phyloP scores from a whole-genome alignment of 805 yeast species.

The Saturnispora saitoi region DNA sequence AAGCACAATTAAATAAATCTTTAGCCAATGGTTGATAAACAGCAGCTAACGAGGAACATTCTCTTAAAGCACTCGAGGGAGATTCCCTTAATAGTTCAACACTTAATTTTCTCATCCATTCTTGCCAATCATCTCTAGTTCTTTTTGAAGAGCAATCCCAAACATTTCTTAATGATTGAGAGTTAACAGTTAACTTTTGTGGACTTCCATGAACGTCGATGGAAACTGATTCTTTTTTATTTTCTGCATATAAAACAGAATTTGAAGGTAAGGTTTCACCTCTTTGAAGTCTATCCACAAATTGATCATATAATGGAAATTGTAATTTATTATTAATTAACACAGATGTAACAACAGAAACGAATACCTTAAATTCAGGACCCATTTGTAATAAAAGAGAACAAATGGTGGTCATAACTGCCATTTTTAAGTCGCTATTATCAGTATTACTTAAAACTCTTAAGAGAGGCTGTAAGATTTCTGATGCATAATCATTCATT shows the following conservation, averaged over 20 bases:
- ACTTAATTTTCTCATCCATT: slow-evolving; percentile 85
- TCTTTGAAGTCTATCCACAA: slow-evolving; percentile 67
- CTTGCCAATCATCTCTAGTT: slow-evolving; percentile 95
- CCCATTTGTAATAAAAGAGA: slow-evolving; percentile 75
- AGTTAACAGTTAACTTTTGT: slow-evolving; percentile 65
- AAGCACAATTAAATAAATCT: slow-evolving; percentile 88
- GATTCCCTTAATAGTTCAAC: slow-evolving; percentile 84
- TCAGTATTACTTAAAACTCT: slow-evolving; percentile 42
- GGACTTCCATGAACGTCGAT: slow-evolving; percentile 59
- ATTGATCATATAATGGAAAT: slow-evolving; percentile 67
- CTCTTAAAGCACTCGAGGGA: slow-evolving; percentile 89
- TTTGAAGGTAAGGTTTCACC: slow-evolving; percentile 83
- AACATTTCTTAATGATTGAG: slow-evolving; percentile 58
- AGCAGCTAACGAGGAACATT: slow-evolving; percentile 84
- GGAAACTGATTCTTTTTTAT: slow-evolving; percentile 34
- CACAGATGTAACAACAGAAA: slow-evolving; percentile 70
- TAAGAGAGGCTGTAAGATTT: slow-evolving; percentile 80
- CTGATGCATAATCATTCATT: slow-evolving; percentile 79
- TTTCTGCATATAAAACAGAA: slow-evolving; percentile 58
- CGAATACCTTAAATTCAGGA: slow-evolving; percentile 72
- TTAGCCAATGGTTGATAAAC: slow-evolving; percentile 82
- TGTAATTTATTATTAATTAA: slow-evolving; percentile 56
- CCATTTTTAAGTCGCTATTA: slow-evolving; percentile 49
- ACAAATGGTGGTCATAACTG: slow-evolving; percentile 73
- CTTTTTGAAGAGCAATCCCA: slow-evolving; percentile 91